Percentiles rank a stretch among this genome's conserved stretches.
phyloP scores from a whole-genome alignment of 2,329 filamentous ascomycete genomes.

The Cadophora sp. region DNA sequence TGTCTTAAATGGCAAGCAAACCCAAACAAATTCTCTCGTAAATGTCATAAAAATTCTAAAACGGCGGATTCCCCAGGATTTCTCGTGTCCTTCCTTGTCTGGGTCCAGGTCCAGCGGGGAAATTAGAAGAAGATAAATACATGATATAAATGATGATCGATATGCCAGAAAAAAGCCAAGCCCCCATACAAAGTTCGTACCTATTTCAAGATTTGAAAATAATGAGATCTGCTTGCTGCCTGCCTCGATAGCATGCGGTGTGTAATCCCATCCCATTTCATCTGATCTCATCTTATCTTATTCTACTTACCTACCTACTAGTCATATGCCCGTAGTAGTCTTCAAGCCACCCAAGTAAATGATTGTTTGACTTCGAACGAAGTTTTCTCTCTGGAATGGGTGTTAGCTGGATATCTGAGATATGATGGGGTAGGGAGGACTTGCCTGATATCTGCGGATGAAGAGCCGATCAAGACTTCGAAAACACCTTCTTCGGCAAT shows the following conservation, averaged over 20 bases:
- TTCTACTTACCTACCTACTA: neutral
- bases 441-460: conserved; percentile 68
- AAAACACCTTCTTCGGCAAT: conserved; percentile 71
- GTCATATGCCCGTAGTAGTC: neutral
- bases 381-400: conserved; percentile 50
- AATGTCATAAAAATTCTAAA: conserved; percentile 19
- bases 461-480: conserved; percentile 65
- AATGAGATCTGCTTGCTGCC: conserved; percentile 2
- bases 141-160: conserved; percentile 18
- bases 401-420: conserved; percentile 25
- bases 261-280: conserved; percentile 4
- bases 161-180: conserved; percentile 17
- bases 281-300: neutral
- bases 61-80: neutral
- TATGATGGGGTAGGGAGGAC: conserved; percentile 32
- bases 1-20: neutral
- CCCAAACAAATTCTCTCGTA: neutral
- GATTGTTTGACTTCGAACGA: conserved; percentile 67
- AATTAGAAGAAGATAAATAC: conserved; percentile 26
- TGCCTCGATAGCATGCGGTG: neutral
- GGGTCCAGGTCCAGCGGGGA: conserved; percentile 5
- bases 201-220: neutral
- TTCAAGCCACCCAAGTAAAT: conserved; percentile 63
- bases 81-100: neutral
- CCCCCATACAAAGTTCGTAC: neutral